phyloP scores from a whole-genome alignment of 164 flowering plant species.

The Liquidambar formosana region DNA sequence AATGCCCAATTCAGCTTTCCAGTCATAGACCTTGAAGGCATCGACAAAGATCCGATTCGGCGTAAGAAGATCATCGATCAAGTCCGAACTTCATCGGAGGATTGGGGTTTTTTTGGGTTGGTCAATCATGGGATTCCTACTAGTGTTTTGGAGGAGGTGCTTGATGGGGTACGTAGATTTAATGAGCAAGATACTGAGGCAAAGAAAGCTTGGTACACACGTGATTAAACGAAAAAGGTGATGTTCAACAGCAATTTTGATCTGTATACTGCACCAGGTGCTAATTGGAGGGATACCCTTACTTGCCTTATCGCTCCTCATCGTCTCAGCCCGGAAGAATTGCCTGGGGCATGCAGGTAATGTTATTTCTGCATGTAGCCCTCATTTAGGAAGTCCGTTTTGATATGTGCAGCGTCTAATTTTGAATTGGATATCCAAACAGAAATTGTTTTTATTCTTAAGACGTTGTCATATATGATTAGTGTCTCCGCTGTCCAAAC shows the following conservation, averaged over 20 bases:
- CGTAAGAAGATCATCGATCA: no score
- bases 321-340: conserved; percentile 3
- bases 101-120: background rate
- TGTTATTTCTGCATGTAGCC: no score
- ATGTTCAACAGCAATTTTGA: conserved; percentile 13
- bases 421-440: no score
- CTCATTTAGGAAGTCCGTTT: no score
- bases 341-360: no score
- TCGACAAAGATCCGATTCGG: background rate
- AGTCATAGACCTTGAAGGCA: background rate
- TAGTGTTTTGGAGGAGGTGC: background rate
- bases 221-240: background rate
- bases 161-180: background rate
- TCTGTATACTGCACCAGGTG: conserved; percentile 3
- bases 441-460: no score
- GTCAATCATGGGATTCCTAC: background rate
- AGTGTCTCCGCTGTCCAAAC: no score
- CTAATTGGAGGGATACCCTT: conserved; percentile 27
- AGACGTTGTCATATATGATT: no score
- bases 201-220: conserved; percentile 1
- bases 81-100: background rate
- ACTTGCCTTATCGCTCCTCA: conserved; percentile 13
- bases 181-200: background rate
- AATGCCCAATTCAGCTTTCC: no score
- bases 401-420: no score